These are phyloP conservation scores for Bruguiera sexangula DNA, from an alignment of 345 rosid genomes.

Conservation along the genomic window DNA sequence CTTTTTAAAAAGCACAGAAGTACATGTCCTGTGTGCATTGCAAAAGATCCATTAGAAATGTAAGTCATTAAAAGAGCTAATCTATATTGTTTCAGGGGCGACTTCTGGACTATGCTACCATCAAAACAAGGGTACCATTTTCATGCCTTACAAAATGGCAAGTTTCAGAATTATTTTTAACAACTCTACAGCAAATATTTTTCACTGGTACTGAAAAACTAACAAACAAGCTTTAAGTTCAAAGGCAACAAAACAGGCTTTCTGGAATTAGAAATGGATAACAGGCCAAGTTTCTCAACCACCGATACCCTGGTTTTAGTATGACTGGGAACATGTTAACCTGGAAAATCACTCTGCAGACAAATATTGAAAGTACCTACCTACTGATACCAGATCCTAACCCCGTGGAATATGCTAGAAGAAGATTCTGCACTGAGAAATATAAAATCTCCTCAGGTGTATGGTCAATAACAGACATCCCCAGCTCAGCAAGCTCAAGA, in stretches of 20 bases:
- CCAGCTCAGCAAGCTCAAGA: conserved; percentile 89
- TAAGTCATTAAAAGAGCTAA: too few species aligned
- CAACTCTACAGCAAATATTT: too few species aligned
- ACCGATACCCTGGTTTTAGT: not conserved
- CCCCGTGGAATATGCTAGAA: conserved; percentile 83
- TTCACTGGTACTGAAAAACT: too few species aligned
- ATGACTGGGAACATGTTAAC: not conserved
- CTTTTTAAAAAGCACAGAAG: too few species aligned
- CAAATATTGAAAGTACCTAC: conserved; percentile 34
- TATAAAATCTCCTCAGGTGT: conserved; percentile 94
- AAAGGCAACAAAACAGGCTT: too few species aligned
- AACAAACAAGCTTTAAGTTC: too few species aligned
- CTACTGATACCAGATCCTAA: conserved; percentile 90
- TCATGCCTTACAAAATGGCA: not conserved
- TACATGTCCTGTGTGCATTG: too few species aligned
- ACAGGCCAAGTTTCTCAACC: not conserved
- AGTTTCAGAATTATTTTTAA: not conserved
- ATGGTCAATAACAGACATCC: conserved; percentile 84
- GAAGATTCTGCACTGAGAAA: conserved; percentile 77
- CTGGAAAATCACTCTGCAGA: not conserved
- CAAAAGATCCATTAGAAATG: too few species aligned
- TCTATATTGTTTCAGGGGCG: not conserved
- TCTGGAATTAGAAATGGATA: too few species aligned
- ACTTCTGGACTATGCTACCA: not conserved
- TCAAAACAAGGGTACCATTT: not conserved